Evolutionary conservation across 1,284 basidiomycete genomes (phyloP), one percentile per base, ranked within the genome.

Genomic region (Caloboletus inedulis): DNA sequence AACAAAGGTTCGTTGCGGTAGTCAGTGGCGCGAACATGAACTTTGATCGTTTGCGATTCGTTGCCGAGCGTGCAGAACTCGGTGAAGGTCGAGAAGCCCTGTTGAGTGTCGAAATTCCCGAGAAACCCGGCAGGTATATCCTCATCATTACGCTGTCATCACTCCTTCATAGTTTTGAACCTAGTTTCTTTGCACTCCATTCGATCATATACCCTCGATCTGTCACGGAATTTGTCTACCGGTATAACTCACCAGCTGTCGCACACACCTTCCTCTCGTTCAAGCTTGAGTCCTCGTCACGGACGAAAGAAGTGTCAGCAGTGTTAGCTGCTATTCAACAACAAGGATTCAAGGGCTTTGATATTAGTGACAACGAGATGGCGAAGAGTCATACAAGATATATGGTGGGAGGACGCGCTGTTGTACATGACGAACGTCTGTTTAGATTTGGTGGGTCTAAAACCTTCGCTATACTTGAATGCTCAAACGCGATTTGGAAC

Each of bases 1-100:
- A 89, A 52, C 94, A 93, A 72, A 85, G 83, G 55, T 98, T 95
- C 60, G 93, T 98, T 33, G 94, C 85, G 2, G 85, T 98, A 49
- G 78, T 99, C 57, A 94, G 90, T 59, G 97, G 97, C 29, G 97
- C 97, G 14, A 99, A 99, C 73, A 98, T 99, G 93, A 98, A 99
- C 75, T 99, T 99, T 72, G 91, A 93, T 59, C 82, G 97, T 25
- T 72, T 99, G 43, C 83, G 97, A 7, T 99, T 99, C 66, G 96
- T 99, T 23, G 90, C 97, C 14, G 97, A 99, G 68, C 92, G 97
- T 52, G 97, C 97, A 16, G 94, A 98, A 69, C 78, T 99, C 31
- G 97, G 97, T 61, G 97, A 99, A 72, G 87, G 95, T 33, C 82
- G 90, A 49, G 97, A 99, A 71, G 96, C 91, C 0, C 77, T 99